Evolutionary conservation across 495 filamentous ascomycete genomes (phyloP).

Genomic region (Polyplosphaeria fusca): DNA sequence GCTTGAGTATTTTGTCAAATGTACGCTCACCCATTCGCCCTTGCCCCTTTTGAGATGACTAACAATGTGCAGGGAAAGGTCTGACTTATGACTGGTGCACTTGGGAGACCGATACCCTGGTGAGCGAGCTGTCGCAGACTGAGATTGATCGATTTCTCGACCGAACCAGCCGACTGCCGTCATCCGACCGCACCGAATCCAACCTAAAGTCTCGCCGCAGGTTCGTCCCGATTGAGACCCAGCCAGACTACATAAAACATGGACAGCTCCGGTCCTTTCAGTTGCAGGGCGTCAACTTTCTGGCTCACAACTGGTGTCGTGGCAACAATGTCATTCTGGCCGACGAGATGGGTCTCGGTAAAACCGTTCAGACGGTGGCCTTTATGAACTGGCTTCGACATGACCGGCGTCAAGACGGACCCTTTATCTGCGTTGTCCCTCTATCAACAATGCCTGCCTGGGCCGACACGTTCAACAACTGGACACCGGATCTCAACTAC

Average conservation of each 20-base stretch:
- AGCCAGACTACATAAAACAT: slow-evolving; percentile 79
- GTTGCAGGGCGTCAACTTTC: slow-evolving; percentile 86
- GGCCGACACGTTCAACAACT: slow-evolving; percentile 95
- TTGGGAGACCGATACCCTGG: slow-evolving; percentile 77
- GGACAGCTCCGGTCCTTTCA: slow-evolving; percentile 93
- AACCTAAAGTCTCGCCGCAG: slow-evolving; percentile 67
- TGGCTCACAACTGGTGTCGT: slow-evolving; percentile 90
- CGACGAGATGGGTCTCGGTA: slow-evolving; percentile 98
- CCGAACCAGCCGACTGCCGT: slow-evolving; percentile 68
- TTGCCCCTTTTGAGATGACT: slow-evolving; percentile 23
- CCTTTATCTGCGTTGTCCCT: slow-evolving; percentile 92
- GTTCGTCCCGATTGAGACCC: slow-evolving; percentile 69
- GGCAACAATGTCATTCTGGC: slow-evolving; percentile 92
- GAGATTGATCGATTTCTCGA: slow-evolving; percentile 90
- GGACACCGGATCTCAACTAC: slow-evolving; percentile 95
- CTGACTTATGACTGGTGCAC: slow-evolving; percentile 89
- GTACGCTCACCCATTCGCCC: slow-evolving; percentile 49
- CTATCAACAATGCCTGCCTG: slow-evolving; percentile 95
- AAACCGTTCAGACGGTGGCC: slow-evolving; percentile 95
- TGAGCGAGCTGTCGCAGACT: slow-evolving; percentile 72
- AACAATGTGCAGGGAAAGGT: slow-evolving; percentile 56
- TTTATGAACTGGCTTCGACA: slow-evolving; percentile 99
- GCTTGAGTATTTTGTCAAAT: slow-evolving; percentile 87
- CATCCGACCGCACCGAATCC: slow-evolving; percentile 70
- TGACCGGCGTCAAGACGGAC: slow-evolving; percentile 81